These are phyloP conservation scores for Obba rivulosa DNA, from an alignment of 768 basidiomycete genomes.

Conservation along the genomic window DNA sequence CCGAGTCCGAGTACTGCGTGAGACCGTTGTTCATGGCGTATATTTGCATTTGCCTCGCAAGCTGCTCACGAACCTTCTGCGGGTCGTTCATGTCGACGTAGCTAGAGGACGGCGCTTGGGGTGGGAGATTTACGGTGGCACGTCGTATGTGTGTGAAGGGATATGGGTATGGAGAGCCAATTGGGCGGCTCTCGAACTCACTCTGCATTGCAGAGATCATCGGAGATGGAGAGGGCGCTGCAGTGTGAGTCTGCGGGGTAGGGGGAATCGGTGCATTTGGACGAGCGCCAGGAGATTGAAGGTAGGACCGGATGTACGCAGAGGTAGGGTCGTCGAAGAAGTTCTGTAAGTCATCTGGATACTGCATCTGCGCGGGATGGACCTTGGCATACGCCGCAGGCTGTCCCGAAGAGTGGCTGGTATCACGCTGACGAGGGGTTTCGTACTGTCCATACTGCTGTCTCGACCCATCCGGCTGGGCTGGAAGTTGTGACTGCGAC, in stretches of 20 bases:
- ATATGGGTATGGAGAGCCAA: conserved; percentile 75
- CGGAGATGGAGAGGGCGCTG: conserved; percentile 70
- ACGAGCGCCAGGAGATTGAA: conserved; percentile 43
- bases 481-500: conserved; percentile 2
- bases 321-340: conserved; percentile 56
- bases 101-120: conserved; percentile 27
- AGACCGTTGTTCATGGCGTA: conserved; percentile 69
- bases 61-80: conserved; percentile 56
- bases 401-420: conserved; percentile 10
- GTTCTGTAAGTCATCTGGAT: conserved; percentile 53
- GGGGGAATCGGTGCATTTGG: conserved; percentile 77
- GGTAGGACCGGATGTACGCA: conserved; percentile 54
- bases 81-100: conserved; percentile 38
- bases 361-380: conserved; percentile 22
- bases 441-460: conserved; percentile 11
- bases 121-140: conserved; percentile 32
- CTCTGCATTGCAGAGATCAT: conserved; percentile 47
- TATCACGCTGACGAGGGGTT: conserved; percentile 4
- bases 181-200: conserved; percentile 27
- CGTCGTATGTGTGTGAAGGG: conserved; percentile 72
- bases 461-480: conserved; percentile 2
- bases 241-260: conserved; percentile 70
- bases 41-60: conserved; percentile 74
- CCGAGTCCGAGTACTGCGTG: conserved; percentile 57
- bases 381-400: conserved; percentile 17